Base-by-base conservation (phyloP, 2,329 filamentous ascomycete genomes). In the Aurifilum marmelostoma region DNA sequence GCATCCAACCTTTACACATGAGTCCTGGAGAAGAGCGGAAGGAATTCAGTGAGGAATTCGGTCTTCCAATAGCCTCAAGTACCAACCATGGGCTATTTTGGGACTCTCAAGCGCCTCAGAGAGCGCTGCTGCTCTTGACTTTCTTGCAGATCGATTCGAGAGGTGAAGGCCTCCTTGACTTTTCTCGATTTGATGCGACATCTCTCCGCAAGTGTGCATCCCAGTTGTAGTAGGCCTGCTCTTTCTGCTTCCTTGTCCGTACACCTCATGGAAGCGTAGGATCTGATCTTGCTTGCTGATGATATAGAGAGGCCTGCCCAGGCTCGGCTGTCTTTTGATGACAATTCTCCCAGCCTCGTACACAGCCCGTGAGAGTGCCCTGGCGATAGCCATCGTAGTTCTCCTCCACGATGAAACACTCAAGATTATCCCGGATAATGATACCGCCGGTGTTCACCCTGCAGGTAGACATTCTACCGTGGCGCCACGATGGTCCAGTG, bases 1-100 rank as follows among this genome's bases (percentile, higher is more conserved):
- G 56, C 65, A 29, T 67, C 78, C 80, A 77, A 79, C 77, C 74
- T 76, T 82, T 80, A 79, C 82, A 79, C 82, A 83, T 82, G 81
- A 80, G 82, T 77, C 71, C 77, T 63, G 66, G 69, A 77, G 80
- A 75, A 74, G 75, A 80, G 71, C 72, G 67, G 50, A 67, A 47
- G 61, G 61, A 69, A 58, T 56, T 61, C 41, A 54, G 63, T 47
- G 56, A 67, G 34, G 64, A 71, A 58, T 56, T 56, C 41, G 47
- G 63, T 60, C 69, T 69, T 56, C 56, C 64, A 47, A 58, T 59
- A 50, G 54, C 67, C 67, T 67, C 61, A 69, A 41, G 64, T 59
- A 39, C 65, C 76, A 77, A 76, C 76, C 76, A 77, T 69, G 74
- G 34, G 79, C 80, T 81, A 82, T 77, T 62, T 65, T 75, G 73